Conservation (phyloP, 768 basidiomycete genomes). For the Phylloporus sp. region DNA sequence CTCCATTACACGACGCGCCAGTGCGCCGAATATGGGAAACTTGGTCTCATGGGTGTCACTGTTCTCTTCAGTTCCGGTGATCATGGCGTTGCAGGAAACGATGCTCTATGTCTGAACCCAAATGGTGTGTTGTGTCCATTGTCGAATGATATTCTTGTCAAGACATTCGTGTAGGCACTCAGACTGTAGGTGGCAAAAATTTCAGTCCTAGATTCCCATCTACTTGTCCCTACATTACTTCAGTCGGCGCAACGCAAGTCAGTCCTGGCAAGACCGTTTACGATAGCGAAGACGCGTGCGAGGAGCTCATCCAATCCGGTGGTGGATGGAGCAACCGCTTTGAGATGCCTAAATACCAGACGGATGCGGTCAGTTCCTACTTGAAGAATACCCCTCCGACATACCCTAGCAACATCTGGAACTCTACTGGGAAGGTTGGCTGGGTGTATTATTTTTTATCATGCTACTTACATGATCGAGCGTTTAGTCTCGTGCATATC, state of each 20-base stretch:
- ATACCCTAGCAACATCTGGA: constrained; percentile 41
- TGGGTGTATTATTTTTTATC: background rate
- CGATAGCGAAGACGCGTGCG: constrained; percentile 45
- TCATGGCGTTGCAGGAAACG: constrained; percentile 37
- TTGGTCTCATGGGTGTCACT: constrained; percentile 48
- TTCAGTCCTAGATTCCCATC: constrained; percentile 55
- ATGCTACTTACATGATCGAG: constrained; percentile 6
- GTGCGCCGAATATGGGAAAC: constrained; percentile 47
- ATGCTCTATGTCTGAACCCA: constrained; percentile 35
- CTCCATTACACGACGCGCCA: constrained; percentile 37
- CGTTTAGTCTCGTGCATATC: constrained; percentile 50
- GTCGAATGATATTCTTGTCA: background rate
- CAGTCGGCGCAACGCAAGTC: constrained; percentile 62
- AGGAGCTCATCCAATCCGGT: constrained; percentile 44
- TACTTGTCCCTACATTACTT: constrained; percentile 61
- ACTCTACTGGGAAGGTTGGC: constrained; percentile 40
- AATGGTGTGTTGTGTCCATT: constrained; percentile 24
- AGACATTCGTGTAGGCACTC: constrained; percentile 8
- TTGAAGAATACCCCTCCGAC: constrained; percentile 40
- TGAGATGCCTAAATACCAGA: constrained; percentile 50
- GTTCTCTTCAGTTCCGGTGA: constrained; percentile 42
- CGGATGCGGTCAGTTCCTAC: constrained; percentile 42
- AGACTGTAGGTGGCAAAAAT: constrained; percentile 45
- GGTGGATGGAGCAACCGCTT: constrained; percentile 59
- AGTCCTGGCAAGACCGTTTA: constrained; percentile 40